These are phyloP conservation scores for Cochlearia excelsa DNA, from an alignment of 345 rosid species.

Conservation along the genomic window DNA sequence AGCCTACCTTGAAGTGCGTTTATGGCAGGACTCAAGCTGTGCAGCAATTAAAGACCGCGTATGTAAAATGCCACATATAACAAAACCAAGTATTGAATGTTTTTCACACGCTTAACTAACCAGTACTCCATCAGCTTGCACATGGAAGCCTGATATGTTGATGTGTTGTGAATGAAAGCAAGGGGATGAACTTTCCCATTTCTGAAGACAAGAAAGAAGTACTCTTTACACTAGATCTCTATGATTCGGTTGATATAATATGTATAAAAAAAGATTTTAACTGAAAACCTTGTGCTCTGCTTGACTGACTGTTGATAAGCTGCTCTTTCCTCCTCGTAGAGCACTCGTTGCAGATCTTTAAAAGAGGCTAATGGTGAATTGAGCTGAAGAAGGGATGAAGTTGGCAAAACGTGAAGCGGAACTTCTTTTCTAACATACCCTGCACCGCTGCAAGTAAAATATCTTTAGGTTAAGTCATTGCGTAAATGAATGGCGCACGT, in stretches of 20 bases:
- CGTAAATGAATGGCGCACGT: constrained; percentile 6
- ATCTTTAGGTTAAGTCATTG: constrained; percentile 17
- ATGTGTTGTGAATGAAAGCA: constrained; percentile 82
- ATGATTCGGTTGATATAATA: constrained; percentile 8
- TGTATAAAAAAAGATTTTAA: constrained; percentile 6
- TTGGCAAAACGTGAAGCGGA: constrained; percentile 75
- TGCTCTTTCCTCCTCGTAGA: constrained; percentile 79
- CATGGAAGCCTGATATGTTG: constrained; percentile 93
- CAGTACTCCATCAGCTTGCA: constrained; percentile 96
- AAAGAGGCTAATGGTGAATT: constrained; percentile 76
- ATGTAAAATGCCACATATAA: constrained; percentile 16
- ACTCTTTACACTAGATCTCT: constrained; percentile 20
- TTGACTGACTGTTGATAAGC: constrained; percentile 77
- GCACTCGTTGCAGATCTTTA: constrained; percentile 79
- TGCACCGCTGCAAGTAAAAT: constrained; percentile 59
- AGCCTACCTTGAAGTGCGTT: constrained; percentile 76
- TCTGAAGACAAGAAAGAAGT: constrained; percentile 33
- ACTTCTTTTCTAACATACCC: constrained; percentile 84
- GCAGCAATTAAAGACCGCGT: constrained; percentile 16
- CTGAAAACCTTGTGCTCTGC: constrained; percentile 65
- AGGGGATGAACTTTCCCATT: constrained; percentile 85
- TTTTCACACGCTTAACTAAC: constrained; percentile 42
- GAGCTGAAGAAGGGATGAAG: constrained; percentile 63
- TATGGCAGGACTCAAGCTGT: constrained; percentile 93
- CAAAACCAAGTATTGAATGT: not conserved